These are phyloP conservation scores for Fusarium sp. DNA, from an alignment of 2,329 filamentous ascomycete species.

Conservation along the genomic window DNA sequence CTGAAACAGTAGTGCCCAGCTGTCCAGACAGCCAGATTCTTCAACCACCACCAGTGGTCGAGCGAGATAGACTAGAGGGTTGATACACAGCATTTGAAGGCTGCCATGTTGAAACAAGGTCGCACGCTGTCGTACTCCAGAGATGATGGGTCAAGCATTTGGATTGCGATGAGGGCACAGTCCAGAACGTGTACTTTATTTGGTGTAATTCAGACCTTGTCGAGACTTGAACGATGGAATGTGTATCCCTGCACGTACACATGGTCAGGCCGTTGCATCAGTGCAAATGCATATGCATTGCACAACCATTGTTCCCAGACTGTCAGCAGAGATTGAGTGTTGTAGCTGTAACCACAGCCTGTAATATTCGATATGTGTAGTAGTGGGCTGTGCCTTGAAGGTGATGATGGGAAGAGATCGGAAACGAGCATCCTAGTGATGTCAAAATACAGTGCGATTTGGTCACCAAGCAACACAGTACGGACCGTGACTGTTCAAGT, in stretches of 20 bases:
- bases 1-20: constrained; percentile 23
- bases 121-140: constrained; percentile 15
- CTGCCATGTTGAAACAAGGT: constrained; percentile 25
- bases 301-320: constrained; percentile 24
- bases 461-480: constrained; percentile 2
- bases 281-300: constrained; percentile 31
- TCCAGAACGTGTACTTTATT: constrained; percentile 14
- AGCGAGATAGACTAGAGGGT: neutral
- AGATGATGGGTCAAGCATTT: constrained; percentile 4
- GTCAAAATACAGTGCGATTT: constrained; percentile 1
- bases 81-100: constrained; percentile 8
- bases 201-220: constrained; percentile 11
- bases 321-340: neutral
- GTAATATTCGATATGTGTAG: neutral
- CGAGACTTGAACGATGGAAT: constrained; percentile 6
- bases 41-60: constrained; percentile 3
- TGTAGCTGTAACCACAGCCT: neutral
- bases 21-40: neutral
- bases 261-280: constrained; percentile 37
- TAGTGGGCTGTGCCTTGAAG: neutral
- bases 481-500: neutral
- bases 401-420: neutral
- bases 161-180: neutral
- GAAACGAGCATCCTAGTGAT: neutral
- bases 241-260: constrained; percentile 19